Evolutionary conservation across 1,284 basidiomycete species (phyloP).

Genomic region (Tilletia setariae): DNA sequence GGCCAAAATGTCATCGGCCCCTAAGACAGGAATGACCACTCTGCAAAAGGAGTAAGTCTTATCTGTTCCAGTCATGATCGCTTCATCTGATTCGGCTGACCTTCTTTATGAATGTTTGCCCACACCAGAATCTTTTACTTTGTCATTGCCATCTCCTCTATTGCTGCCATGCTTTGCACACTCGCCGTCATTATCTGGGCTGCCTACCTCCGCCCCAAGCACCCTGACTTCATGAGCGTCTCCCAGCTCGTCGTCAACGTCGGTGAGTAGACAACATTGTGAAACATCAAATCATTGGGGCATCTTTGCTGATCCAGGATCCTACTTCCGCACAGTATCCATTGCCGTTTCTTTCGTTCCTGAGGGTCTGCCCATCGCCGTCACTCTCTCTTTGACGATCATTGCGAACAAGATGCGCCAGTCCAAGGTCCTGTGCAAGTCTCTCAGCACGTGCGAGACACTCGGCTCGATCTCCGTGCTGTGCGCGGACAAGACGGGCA

Average conservation of each 20-base stretch:
- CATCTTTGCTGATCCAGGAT: neutral
- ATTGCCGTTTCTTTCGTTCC: constrained; percentile 69
- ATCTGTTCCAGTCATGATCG: neutral
- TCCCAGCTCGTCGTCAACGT: constrained; percentile 55
- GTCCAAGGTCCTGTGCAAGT: constrained; percentile 67
- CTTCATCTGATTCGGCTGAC: constrained; percentile 53
- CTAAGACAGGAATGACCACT: constrained; percentile 60
- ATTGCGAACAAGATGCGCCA: constrained; percentile 71
- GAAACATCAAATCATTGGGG: neutral
- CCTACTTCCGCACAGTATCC: constrained; percentile 62
- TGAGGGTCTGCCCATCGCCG: constrained; percentile 67
- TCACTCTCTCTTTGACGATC: constrained; percentile 68
- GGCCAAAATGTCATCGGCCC: constrained; percentile 33
- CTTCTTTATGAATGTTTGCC: too few species aligned
- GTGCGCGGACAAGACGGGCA: constrained; percentile 73
- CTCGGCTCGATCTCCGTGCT: constrained; percentile 66
- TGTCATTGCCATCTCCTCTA: constrained; percentile 57
- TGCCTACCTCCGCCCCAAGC: constrained; percentile 57
- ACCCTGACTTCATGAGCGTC: constrained; percentile 63
- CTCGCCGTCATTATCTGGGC: constrained; percentile 62
- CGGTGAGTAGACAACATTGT: neutral
- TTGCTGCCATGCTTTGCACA: constrained; percentile 60
- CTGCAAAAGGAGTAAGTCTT: constrained; percentile 55
- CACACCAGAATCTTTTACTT: constrained; percentile 54
- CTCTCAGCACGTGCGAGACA: constrained; percentile 67